phyloP scores from a whole-genome alignment of 805 yeast genomes.

The Kurtzmaniella cleridarum region DNA sequence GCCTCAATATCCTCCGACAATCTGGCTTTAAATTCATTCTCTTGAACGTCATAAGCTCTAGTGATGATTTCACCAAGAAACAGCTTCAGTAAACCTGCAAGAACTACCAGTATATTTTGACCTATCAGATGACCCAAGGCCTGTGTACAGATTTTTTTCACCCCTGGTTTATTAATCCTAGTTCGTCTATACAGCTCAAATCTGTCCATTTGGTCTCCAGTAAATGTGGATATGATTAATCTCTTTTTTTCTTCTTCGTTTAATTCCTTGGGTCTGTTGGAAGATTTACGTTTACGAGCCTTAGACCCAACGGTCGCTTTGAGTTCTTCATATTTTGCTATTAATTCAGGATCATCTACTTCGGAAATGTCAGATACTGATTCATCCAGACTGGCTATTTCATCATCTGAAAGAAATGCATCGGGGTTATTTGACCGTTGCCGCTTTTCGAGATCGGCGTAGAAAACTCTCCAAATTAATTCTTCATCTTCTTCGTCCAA shows the following conservation, averaged over 20 bases:
- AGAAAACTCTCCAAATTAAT: slow-evolving; percentile 38
- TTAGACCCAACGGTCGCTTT: slow-evolving; percentile 16
- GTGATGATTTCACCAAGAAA: slow-evolving; percentile 89
- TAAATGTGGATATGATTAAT: slow-evolving; percentile 65
- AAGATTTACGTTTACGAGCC: not conserved
- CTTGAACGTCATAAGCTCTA: slow-evolving; percentile 68
- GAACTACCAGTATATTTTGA: slow-evolving; percentile 69
- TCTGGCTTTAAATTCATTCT: slow-evolving; percentile 43
- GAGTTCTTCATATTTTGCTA: slow-evolving; percentile 23
- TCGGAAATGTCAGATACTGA: slow-evolving; percentile 25
- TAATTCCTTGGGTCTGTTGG: slow-evolving; percentile 5
- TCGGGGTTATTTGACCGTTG: not conserved
- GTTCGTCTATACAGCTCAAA: slow-evolving; percentile 86
- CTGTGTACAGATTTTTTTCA: slow-evolving; percentile 74
- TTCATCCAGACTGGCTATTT: slow-evolving; percentile 13
- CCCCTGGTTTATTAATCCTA: slow-evolving; percentile 53
- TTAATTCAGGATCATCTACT: slow-evolving; percentile 28
- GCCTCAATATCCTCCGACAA: slow-evolving; percentile 29
- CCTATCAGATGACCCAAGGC: slow-evolving; percentile 77
- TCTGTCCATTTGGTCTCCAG: slow-evolving; percentile 77
- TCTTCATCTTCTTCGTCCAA: slow-evolving; percentile 43
- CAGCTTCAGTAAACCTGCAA: slow-evolving; percentile 84
- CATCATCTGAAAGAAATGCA: slow-evolving; percentile 1
- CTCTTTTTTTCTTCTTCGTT: slow-evolving; percentile 53
- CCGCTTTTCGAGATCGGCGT: slow-evolving; percentile 17